Evolutionary conservation across 768 basidiomycete species (phyloP), one percentile per base, ranked within the genome.

Genomic region (Pleurotus tuoliensis): DNA sequence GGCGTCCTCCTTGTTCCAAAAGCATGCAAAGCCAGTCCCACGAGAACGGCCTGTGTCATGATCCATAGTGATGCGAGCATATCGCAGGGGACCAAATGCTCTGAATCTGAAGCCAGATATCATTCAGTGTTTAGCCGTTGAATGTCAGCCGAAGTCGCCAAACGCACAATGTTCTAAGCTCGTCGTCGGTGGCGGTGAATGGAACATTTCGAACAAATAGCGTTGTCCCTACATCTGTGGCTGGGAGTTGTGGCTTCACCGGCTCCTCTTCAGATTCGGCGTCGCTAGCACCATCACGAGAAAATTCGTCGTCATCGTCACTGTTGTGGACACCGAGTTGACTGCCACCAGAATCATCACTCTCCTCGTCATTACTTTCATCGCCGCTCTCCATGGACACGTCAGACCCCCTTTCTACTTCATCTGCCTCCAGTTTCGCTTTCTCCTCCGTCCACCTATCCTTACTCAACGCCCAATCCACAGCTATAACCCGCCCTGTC

Each of bases 391-490:
- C 30, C 30, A 34, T 34, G 30, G 7, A 9, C 30, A 34, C 30
- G 30, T 34, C 69, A 5, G 63, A 70, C 44, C 69, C 72, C 1
- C 68, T 64, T 59, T 74, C 73, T 60, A 69, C 76, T 6, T 67
- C 73, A 9, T 63, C 72, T 40, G 69, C 77, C 34, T 72, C 75
- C 54, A 80, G 57, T 67, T 86, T 83, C 45, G 79, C 80, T 70
- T 84, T 83, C 62, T 87, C 88, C 67, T 89, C 86, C 68, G 92
- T 80, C 92, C 92, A 97, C 71, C 86, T 89, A 47, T 91, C 89
- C 73, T 97, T 96, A 68, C 93, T 92, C 67, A 98, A 70, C 3
- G 94, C 96, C 92, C 94, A 98, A 73, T 98, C 95, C 24, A 98
- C 96, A 5, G 94, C 93, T 39, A 96, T 90, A 13, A 84, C 73